Conservation (phyloP, 352 stramenopile species). For the Phytophthora citrophthora region DNA sequence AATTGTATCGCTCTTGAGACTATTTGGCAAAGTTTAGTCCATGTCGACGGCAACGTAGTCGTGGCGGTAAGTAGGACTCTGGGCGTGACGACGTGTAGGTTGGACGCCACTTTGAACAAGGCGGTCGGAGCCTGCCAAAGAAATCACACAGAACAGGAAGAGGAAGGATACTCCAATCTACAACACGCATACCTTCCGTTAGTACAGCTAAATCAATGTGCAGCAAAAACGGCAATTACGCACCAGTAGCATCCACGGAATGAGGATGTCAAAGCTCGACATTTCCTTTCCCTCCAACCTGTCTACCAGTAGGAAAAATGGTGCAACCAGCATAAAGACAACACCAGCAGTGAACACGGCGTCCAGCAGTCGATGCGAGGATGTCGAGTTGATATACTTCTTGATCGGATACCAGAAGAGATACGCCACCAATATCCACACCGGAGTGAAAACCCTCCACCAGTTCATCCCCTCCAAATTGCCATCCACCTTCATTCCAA, state of each 20-base stretch:
- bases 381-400: slow-evolving; percentile 49
- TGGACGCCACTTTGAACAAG: slow-evolving; percentile 44
- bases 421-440: slow-evolving; percentile 73
- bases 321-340: slow-evolving; percentile 59
- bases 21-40: slow-evolving; percentile 24
- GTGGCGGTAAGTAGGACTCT: slow-evolving; percentile 47
- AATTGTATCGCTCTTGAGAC: not conserved
- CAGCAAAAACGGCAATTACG: slow-evolving; percentile 16
- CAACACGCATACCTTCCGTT: not conserved
- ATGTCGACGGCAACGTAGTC: slow-evolving; percentile 67
- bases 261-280: slow-evolving; percentile 75
- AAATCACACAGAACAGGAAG: slow-evolving; percentile 74
- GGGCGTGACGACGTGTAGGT: slow-evolving; percentile 24
- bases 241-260: slow-evolving; percentile 83
- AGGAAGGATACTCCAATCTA: slow-evolving; percentile 67
- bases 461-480: slow-evolving; percentile 54
- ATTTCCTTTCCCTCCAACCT: slow-evolving; percentile 64
- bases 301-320: slow-evolving; percentile 72
- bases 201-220: slow-evolving; percentile 6
- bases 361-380: slow-evolving; percentile 54
- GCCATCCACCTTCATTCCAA: slow-evolving; percentile 71
- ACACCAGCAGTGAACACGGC: slow-evolving; percentile 49
- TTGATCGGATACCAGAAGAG: slow-evolving; percentile 56
- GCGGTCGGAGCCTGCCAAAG: slow-evolving; percentile 50
- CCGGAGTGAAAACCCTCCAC: slow-evolving; percentile 75